phyloP scores from a whole-genome alignment of 306 rosid species.

The Dalbergia oliveri region DNA sequence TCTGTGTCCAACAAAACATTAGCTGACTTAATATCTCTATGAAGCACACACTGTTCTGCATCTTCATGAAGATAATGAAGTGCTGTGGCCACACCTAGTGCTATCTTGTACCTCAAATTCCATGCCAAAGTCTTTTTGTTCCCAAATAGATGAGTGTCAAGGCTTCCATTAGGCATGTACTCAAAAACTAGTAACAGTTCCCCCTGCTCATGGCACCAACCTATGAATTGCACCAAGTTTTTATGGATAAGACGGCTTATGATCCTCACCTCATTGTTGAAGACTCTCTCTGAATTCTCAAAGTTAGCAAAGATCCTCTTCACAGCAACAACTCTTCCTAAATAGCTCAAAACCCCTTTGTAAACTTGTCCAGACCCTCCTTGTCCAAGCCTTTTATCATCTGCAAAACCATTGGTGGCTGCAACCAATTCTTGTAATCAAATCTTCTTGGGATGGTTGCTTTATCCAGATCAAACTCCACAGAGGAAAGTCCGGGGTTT shows the following conservation, averaged over 20 bases:
- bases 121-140: slow-evolving; percentile 43
- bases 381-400: slow-evolving; percentile 52
- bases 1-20: slow-evolving; percentile 56
- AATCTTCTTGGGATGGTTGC: slow-evolving; percentile 52
- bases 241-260: slow-evolving; percentile 59
- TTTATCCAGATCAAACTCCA: slow-evolving; percentile 44
- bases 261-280: slow-evolving; percentile 55
- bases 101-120: slow-evolving; percentile 52
- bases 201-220: slow-evolving; percentile 57
- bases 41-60: slow-evolving; percentile 56
- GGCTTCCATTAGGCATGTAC: slow-evolving; percentile 62
- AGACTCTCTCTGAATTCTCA: slow-evolving; percentile 44
- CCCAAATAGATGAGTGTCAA: slow-evolving; percentile 56
- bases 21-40: slow-evolving; percentile 62
- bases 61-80: slow-evolving; percentile 66
- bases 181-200: slow-evolving; percentile 58
- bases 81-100: slow-evolving; percentile 51
- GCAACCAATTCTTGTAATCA: slow-evolving; percentile 50
- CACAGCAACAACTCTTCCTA: slow-evolving; percentile 53
- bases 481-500: too few species aligned
- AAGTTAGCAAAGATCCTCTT: slow-evolving; percentile 52
- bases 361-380: slow-evolving; percentile 66
- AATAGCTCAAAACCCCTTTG: slow-evolving; percentile 41
- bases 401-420: slow-evolving; percentile 55
- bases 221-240: slow-evolving; percentile 59